Evolutionary conservation across 345 rosid genomes (phyloP), one percentile per base, ranked within the genome.

Genomic region (Turnera subulata): DNA sequence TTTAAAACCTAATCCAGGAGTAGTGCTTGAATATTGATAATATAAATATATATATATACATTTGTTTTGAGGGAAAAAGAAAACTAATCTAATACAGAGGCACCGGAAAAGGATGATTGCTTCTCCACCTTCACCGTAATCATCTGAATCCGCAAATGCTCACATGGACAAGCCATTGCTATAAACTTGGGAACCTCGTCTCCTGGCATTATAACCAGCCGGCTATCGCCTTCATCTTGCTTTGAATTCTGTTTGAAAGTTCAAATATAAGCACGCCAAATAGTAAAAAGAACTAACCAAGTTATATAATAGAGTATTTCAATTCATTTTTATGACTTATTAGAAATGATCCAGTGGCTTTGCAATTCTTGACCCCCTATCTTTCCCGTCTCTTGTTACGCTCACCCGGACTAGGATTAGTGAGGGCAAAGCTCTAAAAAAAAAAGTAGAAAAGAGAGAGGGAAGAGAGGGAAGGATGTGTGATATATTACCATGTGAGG

Each of bases 141-240:
- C 26, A 53, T 75, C 46, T 65, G 51, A 3, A n/a, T 0, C 1
- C n/a, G 10, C 0, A 63, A 43, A 16, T 71, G 70, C 45, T 67
- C 44, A 20, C 70, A 51, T 26, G 80, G 76, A 56, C 78, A 76
- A 15, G 74, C 64, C 45, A 73, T 22, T 32, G 81, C 84, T 1
- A 79, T 70, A 46, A 76, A 79, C 70, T 69, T 79, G 2, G 84
- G 84, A 2, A 73, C 49, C 56, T 56, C 14, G 65, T 79, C 84
- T 20, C 78, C 84, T 1, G 84, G 80, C 84, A 79, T 79, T 70
- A 72, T 29, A 1, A 76, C 80, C 17, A 75, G 65, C 53, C 63
- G 12, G 44, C 76, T 73, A 12, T 54, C 17, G 19, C 12, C 35
- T 61, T 12, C 39, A n/a, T 42, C 66, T 55, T 35, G 45, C 66